phyloP scores from a whole-genome alignment of 176 grass and related monocot genomes.

The Zizania latifolia region DNA sequence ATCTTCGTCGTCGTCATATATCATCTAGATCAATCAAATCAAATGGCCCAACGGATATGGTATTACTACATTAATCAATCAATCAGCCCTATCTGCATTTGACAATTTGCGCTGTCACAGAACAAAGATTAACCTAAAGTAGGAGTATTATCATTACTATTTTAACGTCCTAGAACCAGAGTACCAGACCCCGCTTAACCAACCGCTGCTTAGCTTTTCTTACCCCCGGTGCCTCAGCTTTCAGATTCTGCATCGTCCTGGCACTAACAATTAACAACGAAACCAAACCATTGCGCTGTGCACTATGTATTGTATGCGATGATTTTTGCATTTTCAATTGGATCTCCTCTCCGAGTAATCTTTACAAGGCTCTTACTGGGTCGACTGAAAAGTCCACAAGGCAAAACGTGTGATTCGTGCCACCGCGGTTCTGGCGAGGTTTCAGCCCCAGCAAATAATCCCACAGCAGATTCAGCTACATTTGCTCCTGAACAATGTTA shows the following conservation, averaged over 20 bases:
- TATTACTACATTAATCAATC: too few species aligned
- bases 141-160: too few species aligned
- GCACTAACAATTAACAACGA: neutral
- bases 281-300: neutral
- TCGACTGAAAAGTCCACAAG: neutral
- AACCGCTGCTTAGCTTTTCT: neutral
- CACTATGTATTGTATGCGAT: neutral
- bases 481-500: slow-evolving; percentile 74
- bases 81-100: too few species aligned
- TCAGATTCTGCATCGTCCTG: neutral
- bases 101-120: too few species aligned
- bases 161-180: too few species aligned
- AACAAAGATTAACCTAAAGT: too few species aligned
- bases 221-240: neutral
- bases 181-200: too few species aligned
- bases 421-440: neutral
- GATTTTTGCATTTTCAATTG: neutral
- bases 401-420: neutral
- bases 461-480: slow-evolving; percentile 23
- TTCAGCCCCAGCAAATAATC: neutral
- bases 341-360: neutral
- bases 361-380: slow-evolving; percentile 15
- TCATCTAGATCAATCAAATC: too few species aligned
- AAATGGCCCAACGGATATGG: too few species aligned
- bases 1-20: too few species aligned